A percentile compares a stretch with the other conserved stretches of the same genome.
These are phyloP conservation scores for Leucogyrophana mollusca DNA, from an alignment of 768 basidiomycete species.

Conservation along the genomic window DNA sequence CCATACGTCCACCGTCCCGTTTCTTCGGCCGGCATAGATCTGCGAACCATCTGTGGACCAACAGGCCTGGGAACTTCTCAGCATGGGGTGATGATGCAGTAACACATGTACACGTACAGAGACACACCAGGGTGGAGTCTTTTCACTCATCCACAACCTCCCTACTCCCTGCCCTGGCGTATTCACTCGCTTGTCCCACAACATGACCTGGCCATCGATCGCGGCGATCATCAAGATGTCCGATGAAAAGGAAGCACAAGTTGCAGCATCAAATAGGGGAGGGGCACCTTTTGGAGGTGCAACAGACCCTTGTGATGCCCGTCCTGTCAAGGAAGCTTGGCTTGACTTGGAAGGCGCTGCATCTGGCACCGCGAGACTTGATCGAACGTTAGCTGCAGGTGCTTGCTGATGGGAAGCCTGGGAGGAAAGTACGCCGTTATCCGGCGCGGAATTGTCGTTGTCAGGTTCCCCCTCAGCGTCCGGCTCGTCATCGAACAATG, in stretches of 20 bases:
- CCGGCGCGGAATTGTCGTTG: slow-evolving; percentile 10
- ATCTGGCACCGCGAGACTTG: slow-evolving; percentile 29
- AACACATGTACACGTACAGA: slow-evolving; percentile 56
- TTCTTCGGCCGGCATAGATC: slow-evolving; percentile 88
- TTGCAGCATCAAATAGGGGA: slow-evolving; percentile 61
- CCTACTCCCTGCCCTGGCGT: slow-evolving; percentile 71
- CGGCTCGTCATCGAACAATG: slow-evolving; percentile 86
- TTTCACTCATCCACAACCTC: slow-evolving; percentile 85
- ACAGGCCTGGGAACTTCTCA: slow-evolving; percentile 63
- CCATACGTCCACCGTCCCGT: slow-evolving; percentile 91
- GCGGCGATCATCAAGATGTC: slow-evolving; percentile 87
- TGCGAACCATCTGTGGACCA: slow-evolving; percentile 90
- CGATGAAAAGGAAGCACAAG: slow-evolving; percentile 66
- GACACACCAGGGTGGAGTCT: slow-evolving; percentile 94
- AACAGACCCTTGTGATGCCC: slow-evolving; percentile 34
- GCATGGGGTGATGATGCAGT: slow-evolving; percentile 5
- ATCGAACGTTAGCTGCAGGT: slow-evolving; percentile 8
- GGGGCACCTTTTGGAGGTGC: slow-evolving; percentile 74
- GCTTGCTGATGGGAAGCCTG: slow-evolving; percentile 15
- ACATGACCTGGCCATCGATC: slow-evolving; percentile 87
- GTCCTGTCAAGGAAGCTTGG: slow-evolving; percentile 20
- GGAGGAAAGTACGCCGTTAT: slow-evolving; percentile 14
- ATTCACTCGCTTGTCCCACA: slow-evolving; percentile 85
- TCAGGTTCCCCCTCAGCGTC: slow-evolving; percentile 54
- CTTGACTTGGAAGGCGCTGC: slow-evolving; percentile 17